Percentiles rank a stretch among this genome's conserved stretches.
These are phyloP conservation scores for Candida sanyaensis DNA, from an alignment of 1,139 yeast species.

Conservation along the genomic window DNA sequence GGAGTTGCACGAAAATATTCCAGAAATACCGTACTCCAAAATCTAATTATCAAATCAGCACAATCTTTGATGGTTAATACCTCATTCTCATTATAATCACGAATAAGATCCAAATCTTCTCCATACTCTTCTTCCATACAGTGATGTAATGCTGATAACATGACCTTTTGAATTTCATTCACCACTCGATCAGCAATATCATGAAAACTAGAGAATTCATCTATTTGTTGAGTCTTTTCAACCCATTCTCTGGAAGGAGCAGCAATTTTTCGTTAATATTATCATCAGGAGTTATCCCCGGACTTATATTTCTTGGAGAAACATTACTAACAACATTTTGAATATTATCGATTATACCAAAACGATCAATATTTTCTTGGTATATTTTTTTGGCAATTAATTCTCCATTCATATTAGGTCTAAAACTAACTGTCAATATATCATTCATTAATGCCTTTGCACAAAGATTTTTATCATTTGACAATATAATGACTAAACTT, in stretches of 20 bases:
- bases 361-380: conserved; percentile 37
- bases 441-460: conserved; percentile 71
- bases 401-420: conserved; percentile 59
- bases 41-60: conserved; percentile 41
- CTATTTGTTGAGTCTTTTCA: conserved; percentile 10
- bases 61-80: conserved; percentile 44
- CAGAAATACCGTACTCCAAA: conserved; percentile 61
- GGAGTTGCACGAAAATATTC: conserved; percentile 35
- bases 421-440: conserved; percentile 66
- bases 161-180: conserved; percentile 44
- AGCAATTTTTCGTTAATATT: too few species aligned
- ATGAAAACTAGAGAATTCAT: conserved; percentile 6
- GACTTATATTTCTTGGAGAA: too few species aligned
- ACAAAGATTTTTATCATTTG: conserved; percentile 85
- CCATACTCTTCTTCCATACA: conserved; percentile 60
- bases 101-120: conserved; percentile 51
- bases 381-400: conserved; percentile 55
- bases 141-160: conserved; percentile 49
- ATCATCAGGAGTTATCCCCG: too few species aligned
- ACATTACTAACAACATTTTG: background rate
- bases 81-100: conserved; percentile 44
- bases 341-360: conserved; percentile 16
- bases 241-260: conserved; percentile 16
- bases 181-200: conserved; percentile 20
- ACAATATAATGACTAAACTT: conserved; percentile 61